A percentile compares a stretch with the other conserved stretches of the same genome.
phyloP scores from a whole-genome alignment of 1,284 basidiomycete genomes.

The Trametes sp. region DNA sequence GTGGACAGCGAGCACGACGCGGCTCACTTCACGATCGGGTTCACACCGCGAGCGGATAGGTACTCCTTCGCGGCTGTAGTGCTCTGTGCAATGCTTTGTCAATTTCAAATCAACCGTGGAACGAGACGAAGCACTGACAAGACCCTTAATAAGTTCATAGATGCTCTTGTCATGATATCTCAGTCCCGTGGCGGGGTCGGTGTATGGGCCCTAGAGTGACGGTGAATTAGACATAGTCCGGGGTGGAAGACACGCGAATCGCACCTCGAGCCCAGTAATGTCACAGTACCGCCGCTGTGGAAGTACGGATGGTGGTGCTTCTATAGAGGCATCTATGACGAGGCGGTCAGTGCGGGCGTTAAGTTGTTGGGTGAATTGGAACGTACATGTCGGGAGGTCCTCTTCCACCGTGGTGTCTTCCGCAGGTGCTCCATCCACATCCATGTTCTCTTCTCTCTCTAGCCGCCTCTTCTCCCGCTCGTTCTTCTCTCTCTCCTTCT shows the following conservation, averaged over 20 bases:
- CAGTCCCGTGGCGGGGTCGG: slow-evolving; percentile 82
- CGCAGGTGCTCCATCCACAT: slow-evolving; percentile 43
- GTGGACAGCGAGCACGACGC: neutral
- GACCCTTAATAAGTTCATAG: slow-evolving; percentile 81
- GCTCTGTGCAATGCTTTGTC: slow-evolving; percentile 43
- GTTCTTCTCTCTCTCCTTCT: slow-evolving; percentile 72
- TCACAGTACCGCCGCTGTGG: slow-evolving; percentile 86
- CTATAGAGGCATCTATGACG: slow-evolving; percentile 77
- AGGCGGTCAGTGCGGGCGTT: too few species aligned
- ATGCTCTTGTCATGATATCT: slow-evolving; percentile 89
- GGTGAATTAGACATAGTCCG: neutral
- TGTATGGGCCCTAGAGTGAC: slow-evolving; percentile 74
- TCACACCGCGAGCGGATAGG: slow-evolving; percentile 57
- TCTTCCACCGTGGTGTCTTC: slow-evolving; percentile 49
- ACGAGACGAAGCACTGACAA: slow-evolving; percentile 56
- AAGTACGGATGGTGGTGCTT: slow-evolving; percentile 84
- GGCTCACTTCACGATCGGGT: slow-evolving; percentile 55
- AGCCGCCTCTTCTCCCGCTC: slow-evolving; percentile 66
- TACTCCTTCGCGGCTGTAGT: slow-evolving; percentile 57
- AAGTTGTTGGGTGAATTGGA: too few species aligned
- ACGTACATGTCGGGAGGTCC: slow-evolving; percentile 74
- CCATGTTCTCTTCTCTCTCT: slow-evolving; percentile 55
- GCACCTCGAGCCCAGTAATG: slow-evolving; percentile 84
- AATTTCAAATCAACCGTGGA: too few species aligned
- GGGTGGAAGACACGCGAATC: neutral